These are phyloP conservation scores for Fusarium nelsonii DNA, from an alignment of 2,329 filamentous ascomycete genomes.

Conservation along the genomic window DNA sequence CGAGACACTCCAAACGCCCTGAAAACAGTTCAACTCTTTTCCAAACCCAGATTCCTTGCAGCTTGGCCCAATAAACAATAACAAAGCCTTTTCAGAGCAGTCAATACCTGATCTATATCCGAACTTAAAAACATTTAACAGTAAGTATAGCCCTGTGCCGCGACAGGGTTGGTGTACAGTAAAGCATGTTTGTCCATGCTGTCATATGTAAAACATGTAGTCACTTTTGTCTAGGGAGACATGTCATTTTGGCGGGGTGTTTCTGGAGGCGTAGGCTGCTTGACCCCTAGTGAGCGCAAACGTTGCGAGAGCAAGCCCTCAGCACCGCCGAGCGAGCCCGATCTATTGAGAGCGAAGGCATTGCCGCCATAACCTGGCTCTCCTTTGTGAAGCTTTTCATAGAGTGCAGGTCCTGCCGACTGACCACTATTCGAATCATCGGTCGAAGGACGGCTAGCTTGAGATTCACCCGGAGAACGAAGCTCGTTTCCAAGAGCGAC, in stretches of 20 bases:
- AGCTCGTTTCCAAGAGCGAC: slow-evolving; percentile 37
- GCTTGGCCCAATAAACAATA: slow-evolving; percentile 4
- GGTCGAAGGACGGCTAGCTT: slow-evolving; percentile 52
- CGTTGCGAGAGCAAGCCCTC: slow-evolving; percentile 79
- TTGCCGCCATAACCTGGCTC: slow-evolving; percentile 73
- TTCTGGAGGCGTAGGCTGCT: slow-evolving; percentile 42
- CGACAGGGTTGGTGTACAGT: slow-evolving; percentile 13
- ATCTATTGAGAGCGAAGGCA: slow-evolving; percentile 56
- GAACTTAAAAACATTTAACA: not conserved
- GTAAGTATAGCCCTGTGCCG: not conserved
- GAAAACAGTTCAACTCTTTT: slow-evolving; percentile 5
- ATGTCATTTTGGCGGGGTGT: slow-evolving; percentile 1
- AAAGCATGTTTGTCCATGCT: slow-evolving; percentile 10
- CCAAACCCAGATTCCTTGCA: not conserved
- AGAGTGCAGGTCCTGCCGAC: slow-evolving; percentile 55
- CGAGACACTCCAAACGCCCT: slow-evolving; percentile 32
- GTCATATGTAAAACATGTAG: not conserved
- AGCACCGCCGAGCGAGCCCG: slow-evolving; percentile 56
- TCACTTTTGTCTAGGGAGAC: slow-evolving; percentile 16
- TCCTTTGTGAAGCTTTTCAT: slow-evolving; percentile 77
- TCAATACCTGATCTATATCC: slow-evolving; percentile 16
- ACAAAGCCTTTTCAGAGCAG: slow-evolving; percentile 16
- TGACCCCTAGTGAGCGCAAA: slow-evolving; percentile 71
- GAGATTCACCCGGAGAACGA: slow-evolving; percentile 48
- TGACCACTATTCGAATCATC: slow-evolving; percentile 52